These are phyloP conservation scores for Pinus taeda DNA, from an alignment of 75 land plant species.

Conservation along the genomic window DNA sequence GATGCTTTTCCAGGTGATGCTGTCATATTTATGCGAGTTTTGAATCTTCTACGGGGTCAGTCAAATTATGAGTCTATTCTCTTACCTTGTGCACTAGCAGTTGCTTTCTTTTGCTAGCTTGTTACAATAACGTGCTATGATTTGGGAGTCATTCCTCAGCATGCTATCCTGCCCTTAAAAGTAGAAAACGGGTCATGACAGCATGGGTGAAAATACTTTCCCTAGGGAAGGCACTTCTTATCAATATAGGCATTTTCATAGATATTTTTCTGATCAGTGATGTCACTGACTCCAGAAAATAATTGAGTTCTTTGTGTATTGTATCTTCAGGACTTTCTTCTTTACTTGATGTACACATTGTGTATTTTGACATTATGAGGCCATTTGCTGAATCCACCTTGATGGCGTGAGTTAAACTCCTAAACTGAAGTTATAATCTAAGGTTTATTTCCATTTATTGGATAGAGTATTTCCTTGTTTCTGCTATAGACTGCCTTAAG, in stretches of 20 bases:
- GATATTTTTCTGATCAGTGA: neutral
- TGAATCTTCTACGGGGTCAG: constrained; percentile 91
- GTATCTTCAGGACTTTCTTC: constrained; percentile 76
- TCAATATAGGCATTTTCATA: neutral
- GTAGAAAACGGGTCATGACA: constrained; percentile 1
- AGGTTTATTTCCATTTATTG: neutral
- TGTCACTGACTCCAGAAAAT: neutral
- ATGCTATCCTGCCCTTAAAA: neutral
- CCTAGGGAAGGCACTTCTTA: neutral
- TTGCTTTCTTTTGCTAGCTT: neutral
- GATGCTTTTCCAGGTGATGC: constrained; percentile 97
- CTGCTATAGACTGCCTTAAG: neutral
- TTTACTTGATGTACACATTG: constrained; percentile 64
- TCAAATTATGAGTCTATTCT: constrained; percentile 1
- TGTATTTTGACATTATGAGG: constrained; percentile 87
- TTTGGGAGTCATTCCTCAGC: neutral
- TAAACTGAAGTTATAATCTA: neutral
- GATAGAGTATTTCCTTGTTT: neutral
- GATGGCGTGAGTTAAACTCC: constrained; percentile 45
- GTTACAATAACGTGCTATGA: neutral
- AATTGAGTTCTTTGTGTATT: constrained; percentile 4
- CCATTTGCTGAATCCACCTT: constrained; percentile 93
- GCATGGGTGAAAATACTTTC: neutral
- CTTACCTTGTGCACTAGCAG: neutral
- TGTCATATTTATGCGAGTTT: constrained; percentile 79